phyloP scores from a whole-genome alignment of 441 rosid genomes.

The Bocquillonia castaneifolia region DNA sequence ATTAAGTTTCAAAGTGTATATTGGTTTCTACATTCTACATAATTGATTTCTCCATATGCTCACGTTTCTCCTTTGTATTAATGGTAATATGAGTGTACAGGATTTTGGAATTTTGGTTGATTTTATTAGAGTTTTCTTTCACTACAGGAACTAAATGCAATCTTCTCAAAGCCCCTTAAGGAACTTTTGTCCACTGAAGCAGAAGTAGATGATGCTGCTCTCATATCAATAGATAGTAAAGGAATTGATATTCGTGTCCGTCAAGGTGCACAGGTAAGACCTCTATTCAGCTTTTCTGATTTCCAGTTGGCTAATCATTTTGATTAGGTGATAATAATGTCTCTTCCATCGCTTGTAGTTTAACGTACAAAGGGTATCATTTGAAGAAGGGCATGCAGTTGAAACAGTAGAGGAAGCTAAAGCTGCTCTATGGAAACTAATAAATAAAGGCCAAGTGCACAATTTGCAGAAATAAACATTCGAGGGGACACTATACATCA shows the following conservation, averaged over 20 bases:
- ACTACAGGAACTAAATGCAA: constrained; percentile 66
- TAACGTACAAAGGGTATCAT: constrained; percentile 77
- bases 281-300: not conserved
- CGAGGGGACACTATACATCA: not conserved
- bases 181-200: constrained; percentile 53
- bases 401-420: constrained; percentile 91
- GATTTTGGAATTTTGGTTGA: constrained; percentile 1
- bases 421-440: constrained; percentile 64
- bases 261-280: constrained; percentile 84
- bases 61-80: not conserved
- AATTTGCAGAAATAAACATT: constrained; percentile 46
- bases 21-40: not conserved
- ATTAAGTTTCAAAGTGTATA: not conserved
- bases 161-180: constrained; percentile 75
- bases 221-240: constrained; percentile 92
- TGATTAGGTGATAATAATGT: not conserved
- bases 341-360: constrained; percentile 38
- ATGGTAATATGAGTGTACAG: not conserved
- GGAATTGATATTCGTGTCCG: constrained; percentile 86
- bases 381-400: constrained; percentile 71
- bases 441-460: constrained; percentile 54
- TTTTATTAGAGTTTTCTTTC: constrained; percentile 11
- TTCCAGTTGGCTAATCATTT: constrained; percentile 3
- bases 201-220: constrained; percentile 88
- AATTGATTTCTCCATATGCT: not conserved